These are phyloP conservation scores for Pythium myriotylum DNA, from an alignment of 352 stramenopile species.

Conservation along the genomic window DNA sequence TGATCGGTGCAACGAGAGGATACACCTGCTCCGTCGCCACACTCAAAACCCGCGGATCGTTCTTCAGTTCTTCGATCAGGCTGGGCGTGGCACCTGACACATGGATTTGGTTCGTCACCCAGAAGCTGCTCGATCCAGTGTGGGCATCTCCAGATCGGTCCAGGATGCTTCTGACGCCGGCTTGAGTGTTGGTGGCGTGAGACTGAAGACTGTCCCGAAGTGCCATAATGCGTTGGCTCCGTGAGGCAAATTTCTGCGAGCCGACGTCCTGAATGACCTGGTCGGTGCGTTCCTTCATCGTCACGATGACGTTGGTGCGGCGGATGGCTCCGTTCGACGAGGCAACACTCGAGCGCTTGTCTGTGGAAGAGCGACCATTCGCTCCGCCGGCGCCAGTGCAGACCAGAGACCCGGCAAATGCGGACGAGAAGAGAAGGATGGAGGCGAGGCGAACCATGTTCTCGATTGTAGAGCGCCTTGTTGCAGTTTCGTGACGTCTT, in stretches of 20 bases:
- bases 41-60: constrained; percentile 39
- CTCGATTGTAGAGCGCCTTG: constrained; percentile 1
- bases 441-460: constrained; percentile 20
- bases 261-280: constrained; percentile 37
- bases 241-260: constrained; percentile 39
- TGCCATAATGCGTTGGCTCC: constrained; percentile 30
- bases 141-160: constrained; percentile 27
- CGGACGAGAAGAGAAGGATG: constrained; percentile 9
- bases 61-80: constrained; percentile 48
- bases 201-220: constrained; percentile 40
- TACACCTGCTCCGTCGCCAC: constrained; percentile 48
- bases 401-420: neutral
- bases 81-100: constrained; percentile 45
- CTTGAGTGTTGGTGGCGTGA: constrained; percentile 42
- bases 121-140: constrained; percentile 44
- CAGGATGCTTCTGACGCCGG: constrained; percentile 32
- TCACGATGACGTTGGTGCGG: constrained; percentile 56
- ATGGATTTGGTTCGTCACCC: constrained; percentile 67
- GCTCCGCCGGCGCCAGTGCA: constrained; percentile 1
- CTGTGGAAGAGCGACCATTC: constrained; percentile 10
- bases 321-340: constrained; percentile 12
- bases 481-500: neutral
- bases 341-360: constrained; percentile 24
- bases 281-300: constrained; percentile 40
- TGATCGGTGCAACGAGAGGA: constrained; percentile 32